phyloP scores from a whole-genome alignment of 768 basidiomycete species.

The Russula sp. region DNA sequence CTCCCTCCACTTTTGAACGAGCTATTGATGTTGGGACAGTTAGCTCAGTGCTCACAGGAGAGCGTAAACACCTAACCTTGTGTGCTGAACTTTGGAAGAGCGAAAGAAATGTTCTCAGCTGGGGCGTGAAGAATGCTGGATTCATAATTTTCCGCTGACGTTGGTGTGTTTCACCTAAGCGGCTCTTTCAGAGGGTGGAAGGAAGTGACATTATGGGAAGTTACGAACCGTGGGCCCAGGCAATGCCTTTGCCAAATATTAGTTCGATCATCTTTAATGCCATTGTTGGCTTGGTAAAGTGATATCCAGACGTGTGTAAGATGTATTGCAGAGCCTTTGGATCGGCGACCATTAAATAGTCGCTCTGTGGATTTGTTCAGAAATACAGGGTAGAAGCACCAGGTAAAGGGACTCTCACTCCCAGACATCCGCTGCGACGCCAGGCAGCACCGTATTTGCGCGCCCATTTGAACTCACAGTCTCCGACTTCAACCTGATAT shows the following conservation, averaged over 20 bases:
- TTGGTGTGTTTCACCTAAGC: constrained; percentile 20
- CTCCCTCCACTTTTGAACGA: no score
- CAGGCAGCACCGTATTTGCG: constrained; percentile 22
- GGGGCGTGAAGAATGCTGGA: constrained; percentile 24
- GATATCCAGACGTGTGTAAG: constrained; percentile 26
- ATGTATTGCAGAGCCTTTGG: constrained; percentile 26
- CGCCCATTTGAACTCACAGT: constrained; percentile 18
- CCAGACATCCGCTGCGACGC: constrained; percentile 20
- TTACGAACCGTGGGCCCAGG: constrained; percentile 21
- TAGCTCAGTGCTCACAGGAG: background rate
- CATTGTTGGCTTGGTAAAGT: constrained; percentile 16
- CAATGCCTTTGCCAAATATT: constrained; percentile 19
- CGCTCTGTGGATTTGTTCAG: constrained; percentile 13
- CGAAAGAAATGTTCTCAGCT: constrained; percentile 23
- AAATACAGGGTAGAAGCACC: background rate
- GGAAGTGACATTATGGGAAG: no score
- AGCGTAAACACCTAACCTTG: constrained; percentile 15
- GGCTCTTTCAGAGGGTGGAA: background rate
- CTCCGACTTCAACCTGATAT: constrained; percentile 20
- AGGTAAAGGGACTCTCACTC: constrained; percentile 17
- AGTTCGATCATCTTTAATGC: constrained; percentile 11
- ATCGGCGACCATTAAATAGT: background rate
- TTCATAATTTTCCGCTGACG: constrained; percentile 26
- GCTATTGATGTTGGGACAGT: background rate
- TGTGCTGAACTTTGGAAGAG: constrained; percentile 19